Conservation (phyloP, 768 basidiomycete species). For the Cystobasidiopsis lactophilus region DNA sequence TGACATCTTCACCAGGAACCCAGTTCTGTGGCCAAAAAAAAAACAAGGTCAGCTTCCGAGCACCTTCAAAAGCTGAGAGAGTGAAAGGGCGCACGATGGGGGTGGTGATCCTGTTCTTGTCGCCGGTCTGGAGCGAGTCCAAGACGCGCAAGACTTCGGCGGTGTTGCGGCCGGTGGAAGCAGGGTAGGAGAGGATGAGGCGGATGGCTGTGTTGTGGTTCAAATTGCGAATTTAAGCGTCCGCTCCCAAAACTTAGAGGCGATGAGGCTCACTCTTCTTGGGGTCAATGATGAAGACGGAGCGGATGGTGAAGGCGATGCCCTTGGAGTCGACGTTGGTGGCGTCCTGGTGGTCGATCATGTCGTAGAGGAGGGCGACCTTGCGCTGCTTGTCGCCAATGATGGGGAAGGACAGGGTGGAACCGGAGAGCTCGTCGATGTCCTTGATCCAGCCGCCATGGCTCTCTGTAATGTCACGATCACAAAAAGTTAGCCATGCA, state of each 20-base stretch:
- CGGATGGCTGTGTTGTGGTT: too few species aligned
- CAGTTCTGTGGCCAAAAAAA: slow-evolving; percentile 67
- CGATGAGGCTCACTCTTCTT: slow-evolving; percentile 87
- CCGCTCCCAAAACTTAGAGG: slow-evolving; percentile 77
- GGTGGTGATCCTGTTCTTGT: slow-evolving; percentile 25
- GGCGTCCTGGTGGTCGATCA: slow-evolving; percentile 71
- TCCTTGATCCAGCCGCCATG: slow-evolving; percentile 36
- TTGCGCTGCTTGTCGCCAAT: slow-evolving; percentile 80
- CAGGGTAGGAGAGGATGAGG: slow-evolving; percentile 21
- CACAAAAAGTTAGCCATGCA: too few species aligned
- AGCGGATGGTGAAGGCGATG: slow-evolving; percentile 90
- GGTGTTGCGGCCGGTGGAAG: slow-evolving; percentile 87
- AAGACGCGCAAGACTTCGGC: slow-evolving; percentile 52
- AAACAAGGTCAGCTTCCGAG: not conserved
- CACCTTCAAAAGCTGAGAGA: too few species aligned
- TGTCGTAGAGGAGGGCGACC: slow-evolving; percentile 33
- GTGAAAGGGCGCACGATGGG: too few species aligned
- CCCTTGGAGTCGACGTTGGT: slow-evolving; percentile 38
- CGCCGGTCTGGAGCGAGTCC: slow-evolving; percentile 74
- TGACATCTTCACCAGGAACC: slow-evolving; percentile 80
- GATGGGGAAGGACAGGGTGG: slow-evolving; percentile 75
- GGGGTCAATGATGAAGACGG: slow-evolving; percentile 93
- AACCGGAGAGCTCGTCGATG: slow-evolving; percentile 45
- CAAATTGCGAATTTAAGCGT: slow-evolving; percentile 4
- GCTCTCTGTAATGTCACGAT: not conserved